phyloP scores from a whole-genome alignment of 2,329 filamentous ascomycete species.

The Aaosphaeria pasadenensis region DNA sequence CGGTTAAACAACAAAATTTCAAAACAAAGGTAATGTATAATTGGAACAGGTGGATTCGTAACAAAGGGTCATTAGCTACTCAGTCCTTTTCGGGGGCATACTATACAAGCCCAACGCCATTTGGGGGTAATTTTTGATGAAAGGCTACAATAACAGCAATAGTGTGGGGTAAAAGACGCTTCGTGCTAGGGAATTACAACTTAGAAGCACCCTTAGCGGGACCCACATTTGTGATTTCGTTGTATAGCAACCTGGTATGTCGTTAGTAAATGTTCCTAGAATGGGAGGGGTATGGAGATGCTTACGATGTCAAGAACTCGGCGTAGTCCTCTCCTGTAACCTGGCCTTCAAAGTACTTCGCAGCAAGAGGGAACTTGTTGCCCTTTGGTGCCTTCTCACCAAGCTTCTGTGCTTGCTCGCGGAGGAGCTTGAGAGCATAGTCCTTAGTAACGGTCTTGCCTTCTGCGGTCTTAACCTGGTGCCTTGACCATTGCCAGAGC shows the following conservation, averaged over 20 bases:
- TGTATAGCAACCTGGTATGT: constrained; percentile 68
- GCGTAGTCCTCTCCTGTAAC: constrained; percentile 97
- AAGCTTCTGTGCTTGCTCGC: constrained; percentile 78
- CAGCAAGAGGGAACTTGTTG: constrained; percentile 88
- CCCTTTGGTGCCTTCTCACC: constrained; percentile 73
- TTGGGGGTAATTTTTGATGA: no score
- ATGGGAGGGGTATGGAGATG: constrained; percentile 18
- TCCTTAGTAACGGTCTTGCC: constrained; percentile 92
- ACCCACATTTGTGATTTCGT: constrained; percentile 78
- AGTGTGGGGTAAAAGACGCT: background rate
- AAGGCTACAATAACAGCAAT: background rate
- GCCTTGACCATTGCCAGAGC: constrained; percentile 92
- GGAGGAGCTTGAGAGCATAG: constrained; percentile 81
- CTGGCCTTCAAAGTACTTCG: constrained; percentile 88
- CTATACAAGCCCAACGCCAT: no score
- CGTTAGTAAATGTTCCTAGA: constrained; percentile 12
- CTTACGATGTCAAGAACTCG: constrained; percentile 87
- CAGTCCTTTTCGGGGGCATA: no score
- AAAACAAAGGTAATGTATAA: no score
- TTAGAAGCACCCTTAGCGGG: constrained; percentile 55
- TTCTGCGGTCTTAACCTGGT: constrained; percentile 72
- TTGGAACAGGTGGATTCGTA: no score
- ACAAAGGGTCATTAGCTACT: no score
- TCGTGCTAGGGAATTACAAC: constrained; percentile 26
- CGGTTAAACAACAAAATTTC: background rate